Evolutionary conservation across 1,139 yeast genomes (phyloP).

Genomic region (Suhomyces choctaworum): DNA sequence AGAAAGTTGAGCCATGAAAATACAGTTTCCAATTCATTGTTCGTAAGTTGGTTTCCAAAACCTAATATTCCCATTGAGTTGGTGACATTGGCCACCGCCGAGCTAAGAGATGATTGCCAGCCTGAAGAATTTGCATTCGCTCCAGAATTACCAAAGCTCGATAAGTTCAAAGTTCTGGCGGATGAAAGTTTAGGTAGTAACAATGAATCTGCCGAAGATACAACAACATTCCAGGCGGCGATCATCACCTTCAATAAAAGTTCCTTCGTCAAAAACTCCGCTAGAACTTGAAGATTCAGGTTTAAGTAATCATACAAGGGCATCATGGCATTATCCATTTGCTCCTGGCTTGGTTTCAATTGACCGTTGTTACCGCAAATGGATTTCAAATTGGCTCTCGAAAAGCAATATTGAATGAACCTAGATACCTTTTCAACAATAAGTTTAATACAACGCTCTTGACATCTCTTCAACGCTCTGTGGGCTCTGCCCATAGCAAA

Average conservation of each 20-base stretch:
- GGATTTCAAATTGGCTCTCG: slow-evolving; percentile 47
- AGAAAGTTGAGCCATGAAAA: slow-evolving; percentile 71
- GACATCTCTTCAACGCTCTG: slow-evolving; percentile 60
- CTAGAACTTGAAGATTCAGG: slow-evolving; percentile 65
- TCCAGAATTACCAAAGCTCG: slow-evolving; percentile 13
- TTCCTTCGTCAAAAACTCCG: slow-evolving; percentile 59
- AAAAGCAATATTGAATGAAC: slow-evolving; percentile 43
- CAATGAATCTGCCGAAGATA: slow-evolving; percentile 63
- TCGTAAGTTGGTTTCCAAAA: slow-evolving; percentile 56
- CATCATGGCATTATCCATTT: slow-evolving; percentile 65
- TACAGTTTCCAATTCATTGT: slow-evolving; percentile 65
- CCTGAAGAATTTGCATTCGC: slow-evolving; percentile 17
- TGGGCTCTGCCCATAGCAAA: slow-evolving; percentile 79
- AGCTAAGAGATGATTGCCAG: slow-evolving; percentile 53
- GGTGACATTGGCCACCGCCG: slow-evolving; percentile 52
- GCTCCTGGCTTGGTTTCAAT: slow-evolving; percentile 49
- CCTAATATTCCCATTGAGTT: slow-evolving; percentile 46
- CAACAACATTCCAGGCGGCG: slow-evolving; percentile 71
- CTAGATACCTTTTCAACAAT: slow-evolving; percentile 63
- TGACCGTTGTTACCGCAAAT: slow-evolving; percentile 55
- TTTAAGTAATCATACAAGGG: slow-evolving; percentile 78
- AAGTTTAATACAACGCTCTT: slow-evolving; percentile 62
- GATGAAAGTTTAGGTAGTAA: slow-evolving; percentile 70
- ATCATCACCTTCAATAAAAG: slow-evolving; percentile 68
- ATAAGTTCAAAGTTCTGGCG: slow-evolving; percentile 45